A percentile compares a stretch with the other conserved stretches of the same genome.
Evolutionary conservation across 768 basidiomycete species (phyloP).

Genomic region (Leccinum disarticulatum): DNA sequence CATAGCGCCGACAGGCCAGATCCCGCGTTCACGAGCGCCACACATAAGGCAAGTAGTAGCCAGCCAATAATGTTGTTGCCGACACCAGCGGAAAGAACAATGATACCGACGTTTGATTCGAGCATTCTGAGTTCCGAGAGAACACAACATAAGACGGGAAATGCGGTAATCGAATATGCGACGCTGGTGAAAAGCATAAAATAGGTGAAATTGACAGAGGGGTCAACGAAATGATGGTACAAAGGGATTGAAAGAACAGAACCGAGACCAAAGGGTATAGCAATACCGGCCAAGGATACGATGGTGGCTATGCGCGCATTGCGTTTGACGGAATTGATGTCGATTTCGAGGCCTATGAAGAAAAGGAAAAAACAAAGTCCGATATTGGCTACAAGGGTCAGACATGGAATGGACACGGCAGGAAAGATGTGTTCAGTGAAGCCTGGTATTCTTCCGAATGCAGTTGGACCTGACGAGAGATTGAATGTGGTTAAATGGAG

Average conservation of each 20-base stretch:
- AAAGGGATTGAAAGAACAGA: slow-evolving; percentile 63
- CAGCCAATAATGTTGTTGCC: slow-evolving; percentile 87
- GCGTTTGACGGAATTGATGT: slow-evolving; percentile 71
- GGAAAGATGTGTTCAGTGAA: slow-evolving; percentile 91
- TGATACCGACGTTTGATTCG: slow-evolving; percentile 88
- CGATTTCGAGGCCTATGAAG: slow-evolving; percentile 91
- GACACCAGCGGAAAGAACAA: slow-evolving; percentile 91
- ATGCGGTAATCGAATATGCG: slow-evolving; percentile 86
- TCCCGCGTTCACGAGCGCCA: slow-evolving; percentile 89
- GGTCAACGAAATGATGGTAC: slow-evolving; percentile 57
- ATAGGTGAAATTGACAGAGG: slow-evolving; percentile 69
- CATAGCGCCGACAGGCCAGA: slow-evolving; percentile 82
- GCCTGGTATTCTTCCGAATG: slow-evolving; percentile 79
- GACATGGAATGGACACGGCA: slow-evolving; percentile 61
- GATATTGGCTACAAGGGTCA: slow-evolving; percentile 86
- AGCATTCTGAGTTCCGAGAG: slow-evolving; percentile 88
- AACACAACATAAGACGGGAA: slow-evolving; percentile 84
- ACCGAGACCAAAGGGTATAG: slow-evolving; percentile 86
- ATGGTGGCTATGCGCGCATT: slow-evolving; percentile 66
- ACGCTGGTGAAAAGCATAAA: slow-evolving; percentile 96
- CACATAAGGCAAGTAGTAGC: slow-evolving; percentile 87
- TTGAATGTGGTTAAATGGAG: neutral
- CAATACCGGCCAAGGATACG: slow-evolving; percentile 81
- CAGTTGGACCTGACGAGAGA: slow-evolving; percentile 41
- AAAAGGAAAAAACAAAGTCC: slow-evolving; percentile 89